Percentiles rank a stretch among this genome's conserved stretches.
phyloP scores from a whole-genome alignment of 1,139 yeast species.

The Kodamaea derodonti region DNA sequence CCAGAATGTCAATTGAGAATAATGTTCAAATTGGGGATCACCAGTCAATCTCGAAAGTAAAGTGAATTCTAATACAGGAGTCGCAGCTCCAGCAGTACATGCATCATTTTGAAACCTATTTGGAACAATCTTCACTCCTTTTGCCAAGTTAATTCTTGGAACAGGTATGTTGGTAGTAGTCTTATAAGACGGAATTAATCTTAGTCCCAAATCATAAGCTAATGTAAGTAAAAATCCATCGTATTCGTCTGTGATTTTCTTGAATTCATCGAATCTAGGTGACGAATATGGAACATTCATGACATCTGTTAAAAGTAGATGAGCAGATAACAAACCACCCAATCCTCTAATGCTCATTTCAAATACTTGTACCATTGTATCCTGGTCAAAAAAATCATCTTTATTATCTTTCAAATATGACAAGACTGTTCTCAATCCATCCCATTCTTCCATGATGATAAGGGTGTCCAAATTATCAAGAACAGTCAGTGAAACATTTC shows the following conservation, averaged over 20 bases:
- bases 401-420: slow-evolving; percentile 35
- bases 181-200: slow-evolving; percentile 64
- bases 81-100: slow-evolving; percentile 83
- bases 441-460: slow-evolving; percentile 65
- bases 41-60: slow-evolving; percentile 69
- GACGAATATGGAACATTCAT: slow-evolving; percentile 23
- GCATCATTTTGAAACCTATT: slow-evolving; percentile 52
- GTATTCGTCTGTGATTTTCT: slow-evolving; percentile 35
- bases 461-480: slow-evolving; percentile 79
- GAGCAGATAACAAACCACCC: slow-evolving; percentile 78
- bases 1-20: slow-evolving; percentile 61
- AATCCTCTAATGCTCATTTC: slow-evolving; percentile 77
- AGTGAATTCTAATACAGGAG: slow-evolving; percentile 77
- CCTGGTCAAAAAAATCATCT: slow-evolving; percentile 49
- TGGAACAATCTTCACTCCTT: slow-evolving; percentile 48
- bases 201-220: slow-evolving; percentile 70
- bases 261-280: slow-evolving; percentile 11
- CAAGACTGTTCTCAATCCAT: slow-evolving; percentile 49
- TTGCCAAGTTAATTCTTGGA: slow-evolving; percentile 63
- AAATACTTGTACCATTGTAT: slow-evolving; percentile 79
- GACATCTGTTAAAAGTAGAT: slow-evolving; percentile 58
- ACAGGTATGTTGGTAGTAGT: slow-evolving; percentile 61
- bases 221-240: slow-evolving; percentile 65
- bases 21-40: slow-evolving; percentile 64
- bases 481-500: slow-evolving; percentile 74